Percentiles rank a stretch among this genome's conserved stretches.
These are phyloP conservation scores for Chlorencoelia australis DNA, from an alignment of 2,329 filamentous ascomycete genomes.

Conservation along the genomic window DNA sequence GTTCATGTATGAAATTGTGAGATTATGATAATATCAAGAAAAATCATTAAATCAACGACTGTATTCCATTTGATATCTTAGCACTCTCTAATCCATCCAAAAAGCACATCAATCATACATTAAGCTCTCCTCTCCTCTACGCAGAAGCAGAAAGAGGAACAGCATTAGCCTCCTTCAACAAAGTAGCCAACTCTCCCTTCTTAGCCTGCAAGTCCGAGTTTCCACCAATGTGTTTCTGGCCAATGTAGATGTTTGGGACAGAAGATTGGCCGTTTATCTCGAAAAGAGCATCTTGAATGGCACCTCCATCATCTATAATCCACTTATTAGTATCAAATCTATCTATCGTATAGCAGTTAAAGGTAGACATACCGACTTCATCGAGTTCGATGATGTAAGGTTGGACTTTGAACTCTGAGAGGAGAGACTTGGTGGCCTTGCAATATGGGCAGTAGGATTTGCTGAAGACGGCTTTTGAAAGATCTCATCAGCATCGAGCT, in stretches of 20 bases:
- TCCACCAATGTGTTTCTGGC: slow-evolving; percentile 83
- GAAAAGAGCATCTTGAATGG: slow-evolving; percentile 72
- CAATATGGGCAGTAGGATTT: slow-evolving; percentile 98
- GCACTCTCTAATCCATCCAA: background rate
- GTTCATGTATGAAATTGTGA: slow-evolving; percentile 33
- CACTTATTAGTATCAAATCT: slow-evolving; percentile 6
- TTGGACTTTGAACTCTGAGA: slow-evolving; percentile 61
- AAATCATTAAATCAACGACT: background rate
- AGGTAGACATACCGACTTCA: slow-evolving; percentile 55
- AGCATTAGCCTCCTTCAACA: slow-evolving; percentile 57
- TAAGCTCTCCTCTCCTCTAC: background rate
- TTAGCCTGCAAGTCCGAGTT: slow-evolving; percentile 75
- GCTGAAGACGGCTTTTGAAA: slow-evolving; percentile 70
- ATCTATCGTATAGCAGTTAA: too few relatives aligned
- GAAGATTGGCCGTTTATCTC: slow-evolving; percentile 76
- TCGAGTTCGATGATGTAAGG: slow-evolving; percentile 76
- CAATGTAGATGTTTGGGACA: slow-evolving; percentile 94
- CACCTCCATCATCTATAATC: slow-evolving; percentile 63
- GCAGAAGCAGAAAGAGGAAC: slow-evolving; percentile 21
- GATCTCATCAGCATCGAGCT: background rate
- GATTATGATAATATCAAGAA: background rate
- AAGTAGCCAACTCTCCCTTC: slow-evolving; percentile 53
- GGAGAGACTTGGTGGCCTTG: slow-evolving; percentile 62
- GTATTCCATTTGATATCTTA: slow-evolving; percentile 4
- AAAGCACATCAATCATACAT: background rate